A percentile compares a stretch with the other conserved stretches of the same genome.
These are phyloP conservation scores for Hyaloperonospora brassicae DNA, from an alignment of 352 stramenopile genomes.

Conservation along the genomic window DNA sequence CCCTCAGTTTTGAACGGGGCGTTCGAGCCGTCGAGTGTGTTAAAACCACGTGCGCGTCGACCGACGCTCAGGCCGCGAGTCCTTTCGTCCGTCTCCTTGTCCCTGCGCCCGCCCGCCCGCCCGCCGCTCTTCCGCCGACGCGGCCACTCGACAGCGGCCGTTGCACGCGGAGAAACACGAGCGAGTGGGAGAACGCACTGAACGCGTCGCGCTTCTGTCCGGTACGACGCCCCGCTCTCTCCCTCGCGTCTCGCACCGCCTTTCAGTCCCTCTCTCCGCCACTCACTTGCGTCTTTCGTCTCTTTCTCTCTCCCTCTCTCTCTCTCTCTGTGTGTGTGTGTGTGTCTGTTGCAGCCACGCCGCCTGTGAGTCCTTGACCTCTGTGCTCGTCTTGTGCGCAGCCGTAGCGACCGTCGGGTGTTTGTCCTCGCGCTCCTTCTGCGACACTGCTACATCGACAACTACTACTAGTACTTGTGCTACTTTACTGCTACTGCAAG, in stretches of 20 bases:
- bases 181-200: background rate
- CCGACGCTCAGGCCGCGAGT: constrained; percentile 11
- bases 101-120: background rate
- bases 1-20: constrained; percentile 34
- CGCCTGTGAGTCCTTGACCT: background rate
- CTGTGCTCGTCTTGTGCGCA: too few relatives aligned
- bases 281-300: background rate
- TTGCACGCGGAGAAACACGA: background rate
- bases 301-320: too few relatives aligned
- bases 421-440: background rate
- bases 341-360: background rate
- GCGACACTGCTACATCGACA: too few relatives aligned
- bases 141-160: too few relatives aligned
- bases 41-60: constrained; percentile 19
- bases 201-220: background rate
- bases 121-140: too few relatives aligned
- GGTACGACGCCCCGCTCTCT: constrained; percentile 9
- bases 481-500: constrained; percentile 13
- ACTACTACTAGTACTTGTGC: constrained; percentile 23
- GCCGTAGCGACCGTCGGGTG: background rate
- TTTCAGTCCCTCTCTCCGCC: too few relatives aligned
- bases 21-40: constrained; percentile 14
- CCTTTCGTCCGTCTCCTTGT: constrained; percentile 4
- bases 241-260: too few relatives aligned
- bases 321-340: background rate